phyloP scores from a whole-genome alignment of 2,329 filamentous ascomycete genomes.

The Zymoseptoria crescenta region DNA sequence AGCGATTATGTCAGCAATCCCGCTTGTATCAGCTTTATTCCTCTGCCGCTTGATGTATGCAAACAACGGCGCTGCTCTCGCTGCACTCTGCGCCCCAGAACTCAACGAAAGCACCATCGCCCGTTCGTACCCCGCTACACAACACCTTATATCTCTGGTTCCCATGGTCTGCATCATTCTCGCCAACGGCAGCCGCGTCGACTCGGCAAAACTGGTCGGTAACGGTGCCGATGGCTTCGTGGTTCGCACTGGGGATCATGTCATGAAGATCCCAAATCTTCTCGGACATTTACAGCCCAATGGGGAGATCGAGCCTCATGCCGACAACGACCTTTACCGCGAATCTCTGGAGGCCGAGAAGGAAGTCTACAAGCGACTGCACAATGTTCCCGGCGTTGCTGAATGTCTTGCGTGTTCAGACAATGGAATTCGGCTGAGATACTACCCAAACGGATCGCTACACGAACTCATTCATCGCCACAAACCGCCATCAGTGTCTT shows the following conservation, averaged over 20 bases:
- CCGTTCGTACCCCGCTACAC: no score
- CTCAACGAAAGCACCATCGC: background rate
- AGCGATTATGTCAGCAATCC: background rate
- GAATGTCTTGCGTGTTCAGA: slow-evolving; percentile 7
- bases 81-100: background rate
- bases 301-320: slow-evolving; percentile 5
- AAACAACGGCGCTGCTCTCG: background rate
- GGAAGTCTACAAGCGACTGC: slow-evolving; percentile 10
- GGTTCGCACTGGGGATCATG: slow-evolving; percentile 3
- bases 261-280: slow-evolving; percentile 11
- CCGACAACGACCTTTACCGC: slow-evolving; percentile 7
- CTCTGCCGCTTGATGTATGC: background rate
- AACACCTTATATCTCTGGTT: no score
- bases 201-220: slow-evolving; percentile 7
- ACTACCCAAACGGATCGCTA: slow-evolving; percentile 8
- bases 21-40: background rate
- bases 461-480: slow-evolving; percentile 8
- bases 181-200: slow-evolving; percentile 10
- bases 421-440: slow-evolving; percentile 9
- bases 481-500: slow-evolving; percentile 5
- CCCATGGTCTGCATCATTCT: slow-evolving; percentile 7
- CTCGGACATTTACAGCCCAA: slow-evolving; percentile 4
- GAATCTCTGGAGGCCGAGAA: slow-evolving; percentile 9
- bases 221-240: slow-evolving; percentile 10
- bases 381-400: slow-evolving; percentile 8